Conservation (phyloP, 1,139 yeast species). For the Saccharomyces hybrid region DNA sequence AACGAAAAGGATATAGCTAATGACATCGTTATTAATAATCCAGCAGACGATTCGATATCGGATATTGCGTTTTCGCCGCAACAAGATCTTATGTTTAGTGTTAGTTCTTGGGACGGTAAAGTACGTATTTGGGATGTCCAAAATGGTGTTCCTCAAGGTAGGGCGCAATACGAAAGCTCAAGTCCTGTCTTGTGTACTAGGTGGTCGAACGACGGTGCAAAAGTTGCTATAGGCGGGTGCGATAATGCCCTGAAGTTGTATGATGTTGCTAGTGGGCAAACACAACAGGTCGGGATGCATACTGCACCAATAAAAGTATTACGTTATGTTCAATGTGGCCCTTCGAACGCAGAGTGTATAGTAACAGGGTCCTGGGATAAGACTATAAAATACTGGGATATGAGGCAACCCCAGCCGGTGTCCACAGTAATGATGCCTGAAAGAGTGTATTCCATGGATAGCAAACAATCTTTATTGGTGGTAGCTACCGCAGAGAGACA, state of each 20-base stretch:
- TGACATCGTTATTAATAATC: slow-evolving; percentile 70
- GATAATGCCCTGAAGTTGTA: slow-evolving; percentile 83
- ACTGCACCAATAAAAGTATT: slow-evolving; percentile 73
- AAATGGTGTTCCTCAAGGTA: slow-evolving; percentile 60
- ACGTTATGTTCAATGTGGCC: slow-evolving; percentile 75
- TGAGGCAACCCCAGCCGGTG: slow-evolving; percentile 78
- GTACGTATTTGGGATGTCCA: slow-evolving; percentile 87
- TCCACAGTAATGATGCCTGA: slow-evolving; percentile 81
- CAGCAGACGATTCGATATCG: slow-evolving; percentile 89
- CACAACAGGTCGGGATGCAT: slow-evolving; percentile 80
- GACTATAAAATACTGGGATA: slow-evolving; percentile 73
- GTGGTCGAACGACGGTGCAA: slow-evolving; percentile 82
- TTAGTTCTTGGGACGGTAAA: slow-evolving; percentile 91
- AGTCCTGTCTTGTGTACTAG: slow-evolving; percentile 79
- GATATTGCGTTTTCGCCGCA: slow-evolving; percentile 89
- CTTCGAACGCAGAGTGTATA: slow-evolving; percentile 69
- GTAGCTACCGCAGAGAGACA: slow-evolving; percentile 92
- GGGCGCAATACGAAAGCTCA: slow-evolving; percentile 84
- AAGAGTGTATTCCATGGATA: slow-evolving; percentile 84
- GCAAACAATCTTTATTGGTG: slow-evolving; percentile 70
- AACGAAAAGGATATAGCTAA: slow-evolving; percentile 64
- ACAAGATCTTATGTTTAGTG: slow-evolving; percentile 68
- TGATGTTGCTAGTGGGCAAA: slow-evolving; percentile 76
- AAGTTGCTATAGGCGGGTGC: slow-evolving; percentile 85
- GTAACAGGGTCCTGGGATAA: slow-evolving; percentile 97